These are phyloP conservation scores for Oryza australiensis DNA, from an alignment of 176 grass and related monocot genomes.

Conservation along the genomic window DNA sequence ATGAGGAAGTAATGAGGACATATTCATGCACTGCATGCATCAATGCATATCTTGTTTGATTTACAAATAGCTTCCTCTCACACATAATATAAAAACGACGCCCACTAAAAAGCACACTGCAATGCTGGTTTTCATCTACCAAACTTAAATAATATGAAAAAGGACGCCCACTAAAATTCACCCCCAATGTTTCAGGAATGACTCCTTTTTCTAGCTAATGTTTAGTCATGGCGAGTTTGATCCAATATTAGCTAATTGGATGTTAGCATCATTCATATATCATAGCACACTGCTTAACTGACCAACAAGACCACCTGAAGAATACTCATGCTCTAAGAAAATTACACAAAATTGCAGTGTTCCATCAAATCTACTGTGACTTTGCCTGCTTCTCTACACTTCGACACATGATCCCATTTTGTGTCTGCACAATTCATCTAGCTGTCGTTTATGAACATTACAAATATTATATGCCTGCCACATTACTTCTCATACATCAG, in stretches of 20 bases:
- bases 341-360: constrained; percentile 13
- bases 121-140: too few relatives aligned
- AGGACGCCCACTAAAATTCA: not conserved
- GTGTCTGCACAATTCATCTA: constrained; percentile 4
- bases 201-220: constrained; percentile 10
- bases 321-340: not conserved
- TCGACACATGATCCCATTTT: constrained; percentile 1
- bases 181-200: not conserved
- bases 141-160: not conserved
- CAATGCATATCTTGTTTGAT: constrained; percentile 15
- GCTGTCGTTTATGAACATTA: not conserved
- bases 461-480: constrained; percentile 17
- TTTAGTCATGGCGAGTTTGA: not conserved
- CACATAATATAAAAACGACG: not conserved
- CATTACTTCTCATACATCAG: not conserved
- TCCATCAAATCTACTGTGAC: not conserved
- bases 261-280: constrained; percentile 10
- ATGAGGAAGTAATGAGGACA: not conserved
- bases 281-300: constrained; percentile 1
- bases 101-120: not conserved
- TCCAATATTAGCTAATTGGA: constrained; percentile 23
- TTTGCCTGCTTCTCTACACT: not conserved
- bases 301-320: not conserved
- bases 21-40: constrained; percentile 13
- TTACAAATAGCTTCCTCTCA: not conserved